These are phyloP conservation scores for Alternaria incomplexa DNA, from an alignment of 2,329 filamentous ascomycete species.

Conservation along the genomic window DNA sequence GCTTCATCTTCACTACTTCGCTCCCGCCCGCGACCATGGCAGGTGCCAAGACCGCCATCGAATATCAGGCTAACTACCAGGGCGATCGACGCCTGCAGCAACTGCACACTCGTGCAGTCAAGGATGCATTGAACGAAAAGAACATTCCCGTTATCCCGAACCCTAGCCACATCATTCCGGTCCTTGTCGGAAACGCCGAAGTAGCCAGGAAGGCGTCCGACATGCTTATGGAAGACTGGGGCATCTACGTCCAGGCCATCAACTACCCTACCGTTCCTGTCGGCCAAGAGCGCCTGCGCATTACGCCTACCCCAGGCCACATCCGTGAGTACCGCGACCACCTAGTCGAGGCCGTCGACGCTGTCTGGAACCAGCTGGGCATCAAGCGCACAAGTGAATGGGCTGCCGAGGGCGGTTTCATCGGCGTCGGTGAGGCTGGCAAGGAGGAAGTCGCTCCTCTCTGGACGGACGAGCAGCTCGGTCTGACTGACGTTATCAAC, in stretches of 20 bases:
- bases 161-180: constrained; percentile 92
- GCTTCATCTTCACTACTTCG: constrained; percentile 98
- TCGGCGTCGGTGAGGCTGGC: constrained; percentile 82
- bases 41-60: constrained; percentile 86
- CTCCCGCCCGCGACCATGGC: constrained; percentile 97
- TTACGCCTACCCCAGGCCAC: constrained; percentile 95
- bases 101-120: constrained; percentile 93
- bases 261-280: constrained; percentile 98
- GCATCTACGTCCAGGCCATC: constrained; percentile 97
- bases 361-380: constrained; percentile 84
- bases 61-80: constrained; percentile 86
- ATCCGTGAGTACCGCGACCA: constrained; percentile 83
- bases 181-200: constrained; percentile 93
- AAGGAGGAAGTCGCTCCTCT: constrained; percentile 70
- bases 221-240: constrained; percentile 85
- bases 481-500: constrained; percentile 61
- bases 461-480: constrained; percentile 90
- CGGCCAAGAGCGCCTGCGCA: constrained; percentile 94
- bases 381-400: constrained; percentile 95
- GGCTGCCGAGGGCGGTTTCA: constrained; percentile 89
- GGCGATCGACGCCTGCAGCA: constrained; percentile 93
- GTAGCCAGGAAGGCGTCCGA: constrained; percentile 91
- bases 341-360: constrained; percentile 81
- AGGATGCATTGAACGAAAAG: constrained; percentile 76
- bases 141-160: constrained; percentile 98